A percentile compares a stretch with the other conserved stretches of the same genome.
These are phyloP conservation scores for Trichoderma reesei DNA, from an alignment of 495 filamentous ascomycete species.

Conservation along the genomic window DNA sequence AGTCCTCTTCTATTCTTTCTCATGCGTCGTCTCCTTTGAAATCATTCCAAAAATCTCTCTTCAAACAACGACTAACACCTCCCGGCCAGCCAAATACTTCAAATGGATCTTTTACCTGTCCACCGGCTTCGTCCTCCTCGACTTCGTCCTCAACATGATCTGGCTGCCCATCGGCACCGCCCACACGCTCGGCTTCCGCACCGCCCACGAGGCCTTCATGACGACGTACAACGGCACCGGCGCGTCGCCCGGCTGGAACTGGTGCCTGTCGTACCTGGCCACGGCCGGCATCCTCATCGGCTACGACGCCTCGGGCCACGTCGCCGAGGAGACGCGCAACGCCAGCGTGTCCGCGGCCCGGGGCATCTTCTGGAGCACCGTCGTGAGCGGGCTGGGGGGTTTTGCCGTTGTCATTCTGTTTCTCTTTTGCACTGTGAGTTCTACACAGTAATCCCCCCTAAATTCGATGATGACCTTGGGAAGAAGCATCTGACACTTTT, in stretches of 20 bases:
- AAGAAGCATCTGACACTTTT: not conserved
- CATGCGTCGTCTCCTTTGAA: constrained; percentile 26
- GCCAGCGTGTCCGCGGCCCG: constrained; percentile 53
- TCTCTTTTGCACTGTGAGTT: constrained; percentile 37
- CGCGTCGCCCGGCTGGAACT: constrained; percentile 40
- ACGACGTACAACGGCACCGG: constrained; percentile 45
- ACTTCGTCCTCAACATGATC: constrained; percentile 43
- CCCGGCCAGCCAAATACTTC: constrained; percentile 41
- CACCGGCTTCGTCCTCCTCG: constrained; percentile 51
- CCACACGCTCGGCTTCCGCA: constrained; percentile 52
- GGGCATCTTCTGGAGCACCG: constrained; percentile 50
- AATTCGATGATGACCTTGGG: no score
- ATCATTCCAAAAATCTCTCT: not conserved
- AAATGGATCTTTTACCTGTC: constrained; percentile 40
- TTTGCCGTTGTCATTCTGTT: constrained; percentile 52
- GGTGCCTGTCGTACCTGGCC: constrained; percentile 43
- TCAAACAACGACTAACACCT: constrained; percentile 12
- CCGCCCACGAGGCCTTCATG: constrained; percentile 50
- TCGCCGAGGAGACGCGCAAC: constrained; percentile 50
- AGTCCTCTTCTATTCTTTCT: constrained; percentile 31
- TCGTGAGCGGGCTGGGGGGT: constrained; percentile 49
- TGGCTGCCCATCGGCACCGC: constrained; percentile 49
- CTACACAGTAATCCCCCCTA: no score
- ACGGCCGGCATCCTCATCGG: constrained; percentile 46
- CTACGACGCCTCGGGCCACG: constrained; percentile 49